Conservation (phyloP, 805 yeast genomes). For the Pichia ethanolica region DNA sequence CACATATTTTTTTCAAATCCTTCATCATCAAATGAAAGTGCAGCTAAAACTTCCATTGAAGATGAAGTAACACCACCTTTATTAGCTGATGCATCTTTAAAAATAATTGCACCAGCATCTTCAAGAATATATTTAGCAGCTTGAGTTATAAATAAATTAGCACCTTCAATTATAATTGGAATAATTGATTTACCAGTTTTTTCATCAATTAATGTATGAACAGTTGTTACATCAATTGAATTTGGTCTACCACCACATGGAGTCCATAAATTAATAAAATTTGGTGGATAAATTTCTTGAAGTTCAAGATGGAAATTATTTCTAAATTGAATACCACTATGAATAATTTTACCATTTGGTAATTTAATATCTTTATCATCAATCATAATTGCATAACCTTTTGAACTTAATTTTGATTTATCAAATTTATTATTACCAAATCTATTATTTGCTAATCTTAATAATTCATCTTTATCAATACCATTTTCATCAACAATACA, state of each 20-base stretch:
- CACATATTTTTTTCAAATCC: constrained; percentile 79
- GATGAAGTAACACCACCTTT: constrained; percentile 99
- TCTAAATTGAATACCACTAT: constrained; percentile 85
- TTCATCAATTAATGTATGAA: constrained; percentile 58
- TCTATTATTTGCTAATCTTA: constrained; percentile 71
- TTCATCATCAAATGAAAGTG: constrained; percentile 81
- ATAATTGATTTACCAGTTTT: constrained; percentile 70
- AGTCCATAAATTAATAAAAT: constrained; percentile 74
- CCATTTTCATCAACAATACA: constrained; percentile 91
- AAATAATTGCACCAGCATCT: constrained; percentile 75
- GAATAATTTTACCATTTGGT: constrained; percentile 69
- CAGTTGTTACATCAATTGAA: constrained; percentile 84
- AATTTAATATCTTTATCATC: constrained; percentile 75
- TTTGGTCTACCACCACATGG: constrained; percentile 99
- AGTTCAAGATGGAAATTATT: constrained; percentile 79
- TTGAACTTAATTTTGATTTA: constrained; percentile 52
- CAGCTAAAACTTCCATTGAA: constrained; percentile 89
- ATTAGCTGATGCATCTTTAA: constrained; percentile 95
- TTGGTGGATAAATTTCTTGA: constrained; percentile 49
- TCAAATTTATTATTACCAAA: constrained; percentile 68
- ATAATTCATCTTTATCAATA: constrained; percentile 68
- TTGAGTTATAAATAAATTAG: constrained; percentile 91
- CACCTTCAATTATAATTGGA: constrained; percentile 95
- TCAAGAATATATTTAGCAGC: constrained; percentile 84
- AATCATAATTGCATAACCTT: constrained; percentile 77